These are phyloP conservation scores for Ceratobasidium sp. DNA, from an alignment of 1,284 basidiomycete genomes.

Conservation along the genomic window DNA sequence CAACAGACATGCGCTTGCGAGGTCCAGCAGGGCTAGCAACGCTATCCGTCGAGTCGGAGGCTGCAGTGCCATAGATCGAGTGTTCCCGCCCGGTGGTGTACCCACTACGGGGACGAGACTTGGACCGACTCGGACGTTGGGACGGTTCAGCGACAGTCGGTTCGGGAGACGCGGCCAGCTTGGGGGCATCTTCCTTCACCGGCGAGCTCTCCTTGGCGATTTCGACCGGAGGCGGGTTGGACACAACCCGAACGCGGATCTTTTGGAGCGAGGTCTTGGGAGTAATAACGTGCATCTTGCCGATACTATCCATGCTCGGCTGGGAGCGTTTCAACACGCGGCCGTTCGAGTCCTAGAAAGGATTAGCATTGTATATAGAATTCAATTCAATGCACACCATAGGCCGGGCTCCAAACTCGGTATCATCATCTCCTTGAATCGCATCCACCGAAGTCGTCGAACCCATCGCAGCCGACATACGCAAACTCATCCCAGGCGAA, in stretches of 20 bases:
- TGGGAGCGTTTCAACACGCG: conserved; percentile 9
- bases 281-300: conserved; percentile 31
- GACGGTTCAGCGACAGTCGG: neutral
- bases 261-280: conserved; percentile 31
- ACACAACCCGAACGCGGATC: conserved; percentile 32
- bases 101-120: conserved; percentile 21
- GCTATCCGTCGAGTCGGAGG: conserved; percentile 12
- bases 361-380: neutral
- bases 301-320: conserved; percentile 29
- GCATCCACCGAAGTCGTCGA: conserved; percentile 35
- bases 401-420: conserved; percentile 9
- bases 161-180: neutral
- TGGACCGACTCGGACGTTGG: conserved; percentile 9
- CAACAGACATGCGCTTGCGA: conserved; percentile 9
- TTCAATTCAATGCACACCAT: neutral
- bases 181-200: conserved; percentile 17
- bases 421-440: conserved; percentile 32
- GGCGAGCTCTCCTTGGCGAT: conserved; percentile 34
- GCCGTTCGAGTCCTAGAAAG: conserved; percentile 13
- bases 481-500: neutral
- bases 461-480: conserved; percentile 14
- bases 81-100: conserved; percentile 13
- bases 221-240: conserved; percentile 21
- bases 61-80: conserved; percentile 30
- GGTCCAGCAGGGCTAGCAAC: conserved; percentile 11